Percentiles rank a stretch among this genome's conserved stretches.
phyloP scores from a whole-genome alignment of 2,329 filamentous ascomycete genomes.

The Nigrospora osmanthi region DNA sequence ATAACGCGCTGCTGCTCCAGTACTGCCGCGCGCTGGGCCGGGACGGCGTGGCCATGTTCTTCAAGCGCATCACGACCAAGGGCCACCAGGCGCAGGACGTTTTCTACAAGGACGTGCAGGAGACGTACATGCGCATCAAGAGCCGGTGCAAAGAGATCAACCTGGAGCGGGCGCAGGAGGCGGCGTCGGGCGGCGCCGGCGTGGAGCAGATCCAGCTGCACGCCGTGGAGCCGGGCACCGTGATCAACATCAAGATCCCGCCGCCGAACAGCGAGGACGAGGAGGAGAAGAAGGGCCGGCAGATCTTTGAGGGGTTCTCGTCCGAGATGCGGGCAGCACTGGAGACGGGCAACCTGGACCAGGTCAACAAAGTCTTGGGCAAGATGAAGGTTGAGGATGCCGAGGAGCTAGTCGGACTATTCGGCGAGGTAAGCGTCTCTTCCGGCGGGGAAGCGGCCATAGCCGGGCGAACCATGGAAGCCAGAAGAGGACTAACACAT shows the following conservation, averaged over 20 bases:
- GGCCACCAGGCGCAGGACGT: slow-evolving; percentile 86
- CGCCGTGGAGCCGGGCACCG: slow-evolving; percentile 86
- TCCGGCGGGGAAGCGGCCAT: slow-evolving; percentile 25
- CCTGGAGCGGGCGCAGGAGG: slow-evolving; percentile 42
- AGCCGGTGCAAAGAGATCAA: slow-evolving; percentile 67
- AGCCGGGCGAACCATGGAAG: slow-evolving; percentile 1
- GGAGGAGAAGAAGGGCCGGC: slow-evolving; percentile 54
- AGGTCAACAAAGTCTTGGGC: slow-evolving; percentile 80
- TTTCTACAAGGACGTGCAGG: slow-evolving; percentile 87
- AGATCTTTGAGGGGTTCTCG: slow-evolving; percentile 77
- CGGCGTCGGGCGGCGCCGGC: slow-evolving; percentile 45
- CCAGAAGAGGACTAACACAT: slow-evolving; percentile 15
- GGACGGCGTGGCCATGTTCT: slow-evolving; percentile 87
- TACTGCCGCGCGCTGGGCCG: slow-evolving; percentile 87
- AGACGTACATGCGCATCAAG: slow-evolving; percentile 77
- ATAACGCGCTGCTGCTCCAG: slow-evolving; percentile 86
- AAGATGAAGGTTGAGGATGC: slow-evolving; percentile 86
- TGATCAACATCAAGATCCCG: slow-evolving; percentile 83
- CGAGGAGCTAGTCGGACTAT: slow-evolving; percentile 72
- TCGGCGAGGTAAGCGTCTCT: slow-evolving; percentile 53
- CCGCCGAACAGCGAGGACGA: slow-evolving; percentile 58
- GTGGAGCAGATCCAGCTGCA: slow-evolving; percentile 97
- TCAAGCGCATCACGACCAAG: slow-evolving; percentile 86
- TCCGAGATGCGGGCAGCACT: slow-evolving; percentile 76
- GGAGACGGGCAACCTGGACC: slow-evolving; percentile 80